These are phyloP conservation scores for Helenozyma baotianmanensis DNA, from an alignment of 805 yeast species.

Conservation along the genomic window DNA sequence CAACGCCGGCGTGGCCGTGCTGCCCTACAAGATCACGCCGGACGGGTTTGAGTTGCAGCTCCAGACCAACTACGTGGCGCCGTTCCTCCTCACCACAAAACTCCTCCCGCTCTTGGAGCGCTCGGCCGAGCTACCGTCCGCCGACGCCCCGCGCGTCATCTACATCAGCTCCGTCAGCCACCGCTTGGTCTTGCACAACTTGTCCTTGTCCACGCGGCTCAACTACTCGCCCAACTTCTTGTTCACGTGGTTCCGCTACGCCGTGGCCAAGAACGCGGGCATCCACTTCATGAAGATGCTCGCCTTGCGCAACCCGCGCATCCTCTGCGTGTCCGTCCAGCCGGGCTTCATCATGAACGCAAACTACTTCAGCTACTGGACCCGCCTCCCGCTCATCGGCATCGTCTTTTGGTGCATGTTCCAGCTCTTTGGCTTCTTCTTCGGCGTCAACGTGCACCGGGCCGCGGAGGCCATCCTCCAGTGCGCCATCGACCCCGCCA, in stretches of 20 bases:
- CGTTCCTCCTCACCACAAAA: slow-evolving; percentile 62
- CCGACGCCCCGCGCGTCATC: slow-evolving; percentile 50
- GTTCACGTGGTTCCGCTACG: slow-evolving; percentile 76
- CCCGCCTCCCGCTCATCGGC: slow-evolving; percentile 75
- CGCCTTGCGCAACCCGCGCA: slow-evolving; percentile 60
- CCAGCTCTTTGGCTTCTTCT: slow-evolving; percentile 60
- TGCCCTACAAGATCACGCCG: slow-evolving; percentile 60
- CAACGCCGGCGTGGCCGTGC: slow-evolving; percentile 78
- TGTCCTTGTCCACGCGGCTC: slow-evolving; percentile 45
- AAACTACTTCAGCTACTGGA: slow-evolving; percentile 70
- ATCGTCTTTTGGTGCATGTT: slow-evolving; percentile 66
- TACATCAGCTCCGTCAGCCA: slow-evolving; percentile 67
- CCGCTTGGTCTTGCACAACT: slow-evolving; percentile 44
- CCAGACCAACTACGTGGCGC: slow-evolving; percentile 75
- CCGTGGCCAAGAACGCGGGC: slow-evolving; percentile 70
- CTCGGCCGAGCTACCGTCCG: slow-evolving; percentile 24
- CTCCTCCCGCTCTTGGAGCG: slow-evolving; percentile 51
- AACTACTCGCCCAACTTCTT: slow-evolving; percentile 59
- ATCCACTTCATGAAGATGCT: slow-evolving; percentile 68
- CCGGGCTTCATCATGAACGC: slow-evolving; percentile 89
- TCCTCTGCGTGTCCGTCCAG: slow-evolving; percentile 63
- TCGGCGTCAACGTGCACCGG: slow-evolving; percentile 70
- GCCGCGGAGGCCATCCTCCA: slow-evolving; percentile 63
- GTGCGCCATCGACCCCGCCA: slow-evolving; percentile 53
- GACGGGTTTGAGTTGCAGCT: slow-evolving; percentile 76